Conservation (phyloP, 108 stramenopile species). For the Cyclotella kingstonii region DNA sequence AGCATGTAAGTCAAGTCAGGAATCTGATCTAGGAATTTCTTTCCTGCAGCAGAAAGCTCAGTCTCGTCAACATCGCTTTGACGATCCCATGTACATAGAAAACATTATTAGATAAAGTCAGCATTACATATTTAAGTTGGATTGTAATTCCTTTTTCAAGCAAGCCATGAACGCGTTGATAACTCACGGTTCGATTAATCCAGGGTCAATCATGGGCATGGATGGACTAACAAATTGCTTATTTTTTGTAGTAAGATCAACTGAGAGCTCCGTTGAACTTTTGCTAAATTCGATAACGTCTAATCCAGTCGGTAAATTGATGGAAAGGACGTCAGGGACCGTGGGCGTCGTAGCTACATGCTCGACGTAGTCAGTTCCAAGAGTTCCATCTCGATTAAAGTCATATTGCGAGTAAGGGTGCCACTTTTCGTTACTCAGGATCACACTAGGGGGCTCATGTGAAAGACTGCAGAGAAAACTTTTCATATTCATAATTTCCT, state of each 20-base stretch:
- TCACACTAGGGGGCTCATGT: conserved; percentile 9
- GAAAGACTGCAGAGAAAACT: conserved; percentile 13
- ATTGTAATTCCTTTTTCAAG: no score
- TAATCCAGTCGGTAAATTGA: conserved; percentile 45
- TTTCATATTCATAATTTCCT: conserved; percentile 17
- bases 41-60: conserved; percentile 26
- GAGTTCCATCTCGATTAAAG: conserved; percentile 30
- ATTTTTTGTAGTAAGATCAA: no score
- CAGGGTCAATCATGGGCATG: conserved; percentile 5
- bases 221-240: conserved; percentile 1
- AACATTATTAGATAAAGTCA: neutral
- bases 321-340: conserved; percentile 39
- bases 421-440: conserved; percentile 44
- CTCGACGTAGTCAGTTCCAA: conserved; percentile 8
- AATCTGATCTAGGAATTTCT: conserved; percentile 30
- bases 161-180: neutral
- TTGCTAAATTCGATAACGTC: conserved; percentile 27
- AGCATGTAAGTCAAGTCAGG: conserved; percentile 46
- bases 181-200: neutral
- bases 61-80: conserved; percentile 9
- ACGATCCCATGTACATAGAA: neutral
- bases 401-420: conserved; percentile 41
- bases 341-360: conserved; percentile 8
- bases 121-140: neutral
- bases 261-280: no score